Conservation (phyloP, 1,139 yeast species). For the Kluyveromyces sp. region DNA sequence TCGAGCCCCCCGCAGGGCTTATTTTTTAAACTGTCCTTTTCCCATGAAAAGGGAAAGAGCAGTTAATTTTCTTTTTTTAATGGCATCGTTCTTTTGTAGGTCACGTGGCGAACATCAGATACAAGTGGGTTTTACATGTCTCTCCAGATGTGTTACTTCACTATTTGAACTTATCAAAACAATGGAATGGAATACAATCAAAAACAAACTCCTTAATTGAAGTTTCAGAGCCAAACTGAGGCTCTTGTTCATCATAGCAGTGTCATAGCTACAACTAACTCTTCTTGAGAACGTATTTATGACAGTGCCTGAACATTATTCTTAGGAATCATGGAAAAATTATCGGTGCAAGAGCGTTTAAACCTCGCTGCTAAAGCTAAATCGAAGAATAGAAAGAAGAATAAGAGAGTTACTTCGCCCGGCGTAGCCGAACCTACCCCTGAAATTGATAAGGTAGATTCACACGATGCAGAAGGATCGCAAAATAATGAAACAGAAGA, state of each 20-base stretch:
- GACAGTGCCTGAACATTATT: too few species aligned
- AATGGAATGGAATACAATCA: too few species aligned
- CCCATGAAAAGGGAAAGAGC: neutral
- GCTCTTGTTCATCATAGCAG: too few species aligned
- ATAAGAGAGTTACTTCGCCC: conserved; percentile 14
- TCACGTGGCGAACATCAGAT: too few species aligned
- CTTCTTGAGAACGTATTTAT: too few species aligned
- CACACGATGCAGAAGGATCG: neutral
- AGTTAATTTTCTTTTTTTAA: neutral
- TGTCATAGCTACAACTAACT: too few species aligned
- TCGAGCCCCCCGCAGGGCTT: conserved; percentile 41
- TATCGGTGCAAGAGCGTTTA: conserved; percentile 70
- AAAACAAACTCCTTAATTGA: too few species aligned
- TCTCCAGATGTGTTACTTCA: too few species aligned
- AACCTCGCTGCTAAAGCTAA: conserved; percentile 68
- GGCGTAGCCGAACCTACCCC: conserved; percentile 6
- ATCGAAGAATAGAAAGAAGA: conserved; percentile 22
- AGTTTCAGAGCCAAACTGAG: too few species aligned
- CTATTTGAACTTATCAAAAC: too few species aligned
- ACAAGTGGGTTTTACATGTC: too few species aligned
- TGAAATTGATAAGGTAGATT: neutral
- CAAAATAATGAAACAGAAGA: neutral
- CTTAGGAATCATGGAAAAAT: conserved; percentile 27
- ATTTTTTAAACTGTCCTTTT: conserved; percentile 10
- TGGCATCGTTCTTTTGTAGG: neutral